Evolutionary conservation across 371 early-diverging fungal genomes (phyloP), one percentile per base, ranked within the genome.

Genomic region (Saksenaea vasiformis): DNA sequence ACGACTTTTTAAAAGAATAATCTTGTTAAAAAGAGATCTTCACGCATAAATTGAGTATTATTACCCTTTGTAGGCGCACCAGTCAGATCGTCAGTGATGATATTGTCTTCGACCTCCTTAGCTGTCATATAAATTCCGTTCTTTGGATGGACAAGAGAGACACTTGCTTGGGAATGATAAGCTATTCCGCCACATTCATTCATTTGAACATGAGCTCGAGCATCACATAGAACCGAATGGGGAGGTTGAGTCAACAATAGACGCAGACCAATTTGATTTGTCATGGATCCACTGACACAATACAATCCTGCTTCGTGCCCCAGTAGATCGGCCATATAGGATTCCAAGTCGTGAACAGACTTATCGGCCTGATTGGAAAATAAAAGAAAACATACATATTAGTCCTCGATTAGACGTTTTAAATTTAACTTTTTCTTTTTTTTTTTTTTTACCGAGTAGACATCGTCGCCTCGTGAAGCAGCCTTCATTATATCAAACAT

Each of bases 181-280:
- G 95, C 85, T 15, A 94, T 81, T 13, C 94, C 96, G 1, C 89
- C 90, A 7, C 90, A 86, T 66, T 96, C 96, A 61, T 92, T 90
- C 24, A 80, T 73, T 70, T 80, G 85, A 14, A 96, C 78, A 64
- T 96, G 97, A 0, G 93, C 79, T 24, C 94, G 80, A n/a, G 74
- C 65, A 65, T 96, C 96, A 51, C 82, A 82, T 8, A 95, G 57
- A 2, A 95, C 85, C 1, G 90, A 87, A 54, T 93, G 87, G 0
- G 95, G 96, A n/a, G 95, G 93, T 36, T 82, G 80, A 28, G 68
- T 69, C 8, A 96, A 68, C 41, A 90, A 88, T 0, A 87, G 69
- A n/a, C 96, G 89, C 43, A 95, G 80, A 11, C 89, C 95, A 11
- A 96, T 64, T 74, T 95, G 91, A 74, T 96, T 97, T 57, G 91